Percentiles rank a stretch among this genome's conserved stretches.
These are phyloP conservation scores for Prinsepia uniflora DNA, from an alignment of 306 rosid species.

Conservation along the genomic window DNA sequence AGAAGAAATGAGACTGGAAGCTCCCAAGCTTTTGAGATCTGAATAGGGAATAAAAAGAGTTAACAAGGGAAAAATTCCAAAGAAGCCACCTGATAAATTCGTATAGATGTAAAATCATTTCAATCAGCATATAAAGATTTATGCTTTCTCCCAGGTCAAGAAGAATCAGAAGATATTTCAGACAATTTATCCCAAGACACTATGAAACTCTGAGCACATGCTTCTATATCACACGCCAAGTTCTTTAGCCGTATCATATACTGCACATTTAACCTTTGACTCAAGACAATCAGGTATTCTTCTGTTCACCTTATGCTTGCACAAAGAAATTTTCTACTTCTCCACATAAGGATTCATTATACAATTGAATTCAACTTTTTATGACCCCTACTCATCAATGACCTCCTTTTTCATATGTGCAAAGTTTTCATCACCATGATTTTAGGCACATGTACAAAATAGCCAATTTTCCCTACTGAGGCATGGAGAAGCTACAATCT, in stretches of 20 bases:
- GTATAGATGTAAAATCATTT: neutral
- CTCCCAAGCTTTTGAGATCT: conserved; percentile 71
- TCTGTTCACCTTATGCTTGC: neutral
- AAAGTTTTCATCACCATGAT: neutral
- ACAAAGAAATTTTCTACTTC: neutral
- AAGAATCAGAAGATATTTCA: neutral
- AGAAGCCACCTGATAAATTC: neutral
- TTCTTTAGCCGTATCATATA: neutral
- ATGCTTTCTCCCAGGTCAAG: conserved; percentile 11
- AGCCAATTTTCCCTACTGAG: neutral
- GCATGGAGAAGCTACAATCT: neutral
- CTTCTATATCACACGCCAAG: neutral
- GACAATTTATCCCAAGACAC: neutral
- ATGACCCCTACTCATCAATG: neutral
- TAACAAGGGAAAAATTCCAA: conserved; percentile 24
- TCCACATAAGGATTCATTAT: neutral
- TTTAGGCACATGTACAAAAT: neutral
- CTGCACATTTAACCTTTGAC: neutral
- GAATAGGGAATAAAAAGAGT: conserved; percentile 17
- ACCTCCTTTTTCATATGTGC: neutral
- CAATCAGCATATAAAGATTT: neutral
- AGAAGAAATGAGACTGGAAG: conserved; percentile 59
- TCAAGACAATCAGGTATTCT: neutral
- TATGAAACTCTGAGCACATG: neutral
- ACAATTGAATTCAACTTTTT: neutral